Base-by-base conservation (phyloP, 371 early-diverging fungal species). In the Lichtheimia hyalospora region DNA sequence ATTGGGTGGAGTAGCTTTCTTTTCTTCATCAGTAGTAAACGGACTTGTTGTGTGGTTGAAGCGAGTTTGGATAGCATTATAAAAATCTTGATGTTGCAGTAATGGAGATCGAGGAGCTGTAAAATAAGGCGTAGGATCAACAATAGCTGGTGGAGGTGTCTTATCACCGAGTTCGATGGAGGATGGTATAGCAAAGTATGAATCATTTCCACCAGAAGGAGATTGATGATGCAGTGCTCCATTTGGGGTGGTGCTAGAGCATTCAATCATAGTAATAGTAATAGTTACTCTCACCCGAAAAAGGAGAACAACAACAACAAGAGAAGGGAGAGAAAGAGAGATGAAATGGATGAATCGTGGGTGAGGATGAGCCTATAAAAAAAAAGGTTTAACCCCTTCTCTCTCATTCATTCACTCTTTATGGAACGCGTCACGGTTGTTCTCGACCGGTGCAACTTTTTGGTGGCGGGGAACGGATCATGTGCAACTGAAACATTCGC, bases 41-140 rank as follows among this genome's bases (percentile, higher is more conserved):
- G 64, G 52, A 70, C 69, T 27, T 21, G 57, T 57, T 34, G 58
- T 25, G 13, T 39, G 42, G 46, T 63, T 46, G 46, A 46, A 63
- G 14, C 79, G 69, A 40, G 57, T 64, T 57, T 79, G 79, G 34
- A 79, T 74, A n/a, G 79, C 79, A 56, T 79, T 74, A 14, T 73
- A 66, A 44, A 79, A 79, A n/a, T 79, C 79, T 63, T 76, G 74
- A 55, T 75, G 69, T 27, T 57, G 58, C 34, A 70, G 57, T 20
- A 60, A 50, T 34, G 76, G 74, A 16, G 70, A 71, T 43, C 71
- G 64, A 54, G 79, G 79, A 21, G 76, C 79, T 34, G 79, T 79
- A 23, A 70, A 79, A 50, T 70, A 76, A 16, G 76, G 79, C 56
- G 74, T 78, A 5, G 55, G 48, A 14, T 41, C 54, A 23, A 23